Evolutionary conservation across 208 protist species (phyloP), one percentile per base, ranked within the genome.

Genomic region (Borovskyia barvae): DNA sequence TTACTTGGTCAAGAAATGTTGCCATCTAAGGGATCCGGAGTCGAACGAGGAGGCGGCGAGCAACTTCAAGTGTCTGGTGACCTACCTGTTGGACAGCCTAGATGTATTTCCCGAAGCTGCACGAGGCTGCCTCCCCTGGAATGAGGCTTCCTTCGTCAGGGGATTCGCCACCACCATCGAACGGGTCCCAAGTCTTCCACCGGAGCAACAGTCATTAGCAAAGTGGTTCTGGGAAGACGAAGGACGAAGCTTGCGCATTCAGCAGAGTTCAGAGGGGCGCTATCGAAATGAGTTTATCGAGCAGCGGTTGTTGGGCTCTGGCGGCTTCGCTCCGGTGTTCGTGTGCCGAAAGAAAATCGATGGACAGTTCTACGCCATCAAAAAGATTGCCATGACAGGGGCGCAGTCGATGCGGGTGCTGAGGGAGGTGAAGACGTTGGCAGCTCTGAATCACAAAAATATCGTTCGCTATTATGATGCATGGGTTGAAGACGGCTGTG

Each of bases 381-480:
- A 95, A 39, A 92, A 92, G 64, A 81, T 95, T 25, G 69, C 71
- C 22, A 89, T 92, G 74, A 69, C 59, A n/a, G 76, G 46, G 17
- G 55, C 80, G 48, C 72, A 87, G 40, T 77, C 76, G 12, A 73
- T 79, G 25, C 84, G 80, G 37, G 72, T 82, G 0, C 47, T 91
- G 45, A 66, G 84, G 24, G 88, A 95, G 42, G 88, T 95, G 33
- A 74, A 89, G 46, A 95, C 82, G 40, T 59, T 95, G 35, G 77
- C 88, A 0, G 58, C 77, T 14, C 69, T 95, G 3, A 90, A 81
- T 56, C 85, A 95, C 65, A 82, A 78, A 46, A 83, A 91, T 56
- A 85, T 95, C 52, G 88, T 95, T 9, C 85, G 88, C 25, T 95
- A 95, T 67, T 95, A 92, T 55, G 83, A 95, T 66, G 88, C 85